These are phyloP conservation scores for Penicillium corylophilum DNA, from an alignment of 2,329 filamentous ascomycete species.

Conservation along the genomic window DNA sequence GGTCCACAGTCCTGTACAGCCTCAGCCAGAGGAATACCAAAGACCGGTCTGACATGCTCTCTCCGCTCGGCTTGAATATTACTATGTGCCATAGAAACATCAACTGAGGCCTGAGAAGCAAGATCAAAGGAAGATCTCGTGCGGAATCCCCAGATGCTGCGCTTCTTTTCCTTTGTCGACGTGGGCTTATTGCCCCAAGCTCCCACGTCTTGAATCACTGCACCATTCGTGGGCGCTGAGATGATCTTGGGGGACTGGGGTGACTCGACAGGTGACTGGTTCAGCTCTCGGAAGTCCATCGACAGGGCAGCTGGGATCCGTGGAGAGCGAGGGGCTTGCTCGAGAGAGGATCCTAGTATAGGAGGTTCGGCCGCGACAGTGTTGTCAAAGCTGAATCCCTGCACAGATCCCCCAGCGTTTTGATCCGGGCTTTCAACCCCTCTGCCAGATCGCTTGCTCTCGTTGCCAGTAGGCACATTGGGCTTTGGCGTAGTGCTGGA, in stretches of 20 bases:
- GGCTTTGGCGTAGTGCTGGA: conserved; percentile 22
- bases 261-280: conserved; percentile 27
- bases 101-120: conserved; percentile 37
- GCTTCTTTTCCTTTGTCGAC: conserved; percentile 78
- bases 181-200: conserved; percentile 76
- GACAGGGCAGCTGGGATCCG: conserved; percentile 30
- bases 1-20: conserved; percentile 81
- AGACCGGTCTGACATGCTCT: conserved; percentile 67
- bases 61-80: conserved; percentile 47
- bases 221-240: conserved; percentile 79
- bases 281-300: conserved; percentile 30
- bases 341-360: conserved; percentile 46
- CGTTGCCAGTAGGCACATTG: conserved; percentile 23
- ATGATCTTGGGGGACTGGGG: conserved; percentile 57
- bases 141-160: conserved; percentile 64
- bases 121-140: conserved; percentile 70
- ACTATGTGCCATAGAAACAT: conserved; percentile 47
- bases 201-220: conserved; percentile 78
- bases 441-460: conserved; percentile 30
- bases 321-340: conserved; percentile 35
- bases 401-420: conserved; percentile 38
- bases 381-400: conserved; percentile 57
- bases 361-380: conserved; percentile 59
- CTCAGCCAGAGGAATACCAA: conserved; percentile 80
- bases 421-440: conserved; percentile 42